These are phyloP conservation scores for Thermomyces lanuginosus DNA, from an alignment of 2,329 filamentous ascomycete genomes.

Conservation along the genomic window DNA sequence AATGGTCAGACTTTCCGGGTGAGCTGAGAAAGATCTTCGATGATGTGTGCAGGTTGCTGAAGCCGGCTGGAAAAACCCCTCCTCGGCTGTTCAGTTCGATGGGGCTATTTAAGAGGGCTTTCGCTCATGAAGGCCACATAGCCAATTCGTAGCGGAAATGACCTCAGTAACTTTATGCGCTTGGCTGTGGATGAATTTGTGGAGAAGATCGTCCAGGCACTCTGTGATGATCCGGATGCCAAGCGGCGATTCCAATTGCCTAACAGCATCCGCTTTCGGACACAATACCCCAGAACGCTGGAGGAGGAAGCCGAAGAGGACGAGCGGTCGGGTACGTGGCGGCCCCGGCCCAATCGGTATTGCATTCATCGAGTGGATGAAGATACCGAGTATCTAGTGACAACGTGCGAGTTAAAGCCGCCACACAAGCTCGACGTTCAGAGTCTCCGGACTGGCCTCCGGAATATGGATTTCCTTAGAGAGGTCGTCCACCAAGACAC, in stretches of 20 bases:
- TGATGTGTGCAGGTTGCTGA: conserved; percentile 8
- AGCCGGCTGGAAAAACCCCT: conserved; percentile 6
- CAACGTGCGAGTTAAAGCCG: conserved; percentile 10
- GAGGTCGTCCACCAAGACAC: conserved; percentile 9
- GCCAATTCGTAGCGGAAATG: conserved; percentile 2
- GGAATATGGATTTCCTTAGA: conserved; percentile 9
- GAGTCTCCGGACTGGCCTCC: conserved; percentile 8
- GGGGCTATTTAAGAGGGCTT: too few species aligned
- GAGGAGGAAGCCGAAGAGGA: conserved; percentile 6
- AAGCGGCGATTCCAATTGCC: conserved; percentile 10
- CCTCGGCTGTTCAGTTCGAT: conserved; percentile 9
- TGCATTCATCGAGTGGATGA: conserved; percentile 10
- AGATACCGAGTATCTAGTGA: conserved; percentile 6
- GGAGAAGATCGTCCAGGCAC: conserved; percentile 9
- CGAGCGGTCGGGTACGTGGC: conserved; percentile 4
- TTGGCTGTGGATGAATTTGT: conserved; percentile 12
- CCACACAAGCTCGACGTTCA: conserved; percentile 9
- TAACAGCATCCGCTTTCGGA: conserved; percentile 10
- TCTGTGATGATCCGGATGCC: conserved; percentile 10
- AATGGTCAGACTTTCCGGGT: conserved; percentile 10
- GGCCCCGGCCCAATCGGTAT: conserved; percentile 9
- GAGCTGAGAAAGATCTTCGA: conserved; percentile 11
- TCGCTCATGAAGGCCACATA: too few species aligned
- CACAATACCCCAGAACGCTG: conserved; percentile 9
- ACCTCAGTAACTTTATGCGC: conserved; percentile 8